phyloP scores from a whole-genome alignment of 83 land plant genomes.

The Thuja plicata region DNA sequence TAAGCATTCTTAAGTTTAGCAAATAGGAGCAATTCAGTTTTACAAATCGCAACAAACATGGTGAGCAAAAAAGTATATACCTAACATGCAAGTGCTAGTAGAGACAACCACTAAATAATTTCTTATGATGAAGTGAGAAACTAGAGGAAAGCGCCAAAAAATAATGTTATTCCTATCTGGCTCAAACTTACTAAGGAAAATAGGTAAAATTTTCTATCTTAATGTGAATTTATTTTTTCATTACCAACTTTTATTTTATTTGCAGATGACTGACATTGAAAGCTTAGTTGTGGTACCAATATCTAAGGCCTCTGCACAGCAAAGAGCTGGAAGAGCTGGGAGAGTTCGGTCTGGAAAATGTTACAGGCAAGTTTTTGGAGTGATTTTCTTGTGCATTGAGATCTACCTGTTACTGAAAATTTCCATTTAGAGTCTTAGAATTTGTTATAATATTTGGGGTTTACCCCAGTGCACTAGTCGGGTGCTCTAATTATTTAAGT shows the following conservation, averaged over 20 bases:
- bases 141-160: neutral
- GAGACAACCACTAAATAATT: neutral
- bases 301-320: slow-evolving; percentile 92
- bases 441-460: neutral
- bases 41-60: neutral
- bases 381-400: neutral
- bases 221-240: neutral
- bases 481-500: neutral
- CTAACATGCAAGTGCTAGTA: neutral
- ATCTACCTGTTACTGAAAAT: neutral
- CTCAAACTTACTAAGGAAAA: neutral
- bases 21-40: neutral
- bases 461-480: neutral
- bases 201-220: neutral
- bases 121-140: neutral
- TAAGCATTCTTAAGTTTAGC: too few species aligned
- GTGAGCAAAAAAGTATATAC: neutral
- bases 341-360: slow-evolving; percentile 94
- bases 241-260: neutral
- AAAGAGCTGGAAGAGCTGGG: slow-evolving; percentile 95
- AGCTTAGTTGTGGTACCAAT: slow-evolving; percentile 85
- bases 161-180: neutral
- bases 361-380: slow-evolving; percentile 52
- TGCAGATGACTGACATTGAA: slow-evolving; percentile 83
- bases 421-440: neutral